Base-by-base conservation (phyloP, 164 flowering plant species). In the Protea cynaroides region DNA sequence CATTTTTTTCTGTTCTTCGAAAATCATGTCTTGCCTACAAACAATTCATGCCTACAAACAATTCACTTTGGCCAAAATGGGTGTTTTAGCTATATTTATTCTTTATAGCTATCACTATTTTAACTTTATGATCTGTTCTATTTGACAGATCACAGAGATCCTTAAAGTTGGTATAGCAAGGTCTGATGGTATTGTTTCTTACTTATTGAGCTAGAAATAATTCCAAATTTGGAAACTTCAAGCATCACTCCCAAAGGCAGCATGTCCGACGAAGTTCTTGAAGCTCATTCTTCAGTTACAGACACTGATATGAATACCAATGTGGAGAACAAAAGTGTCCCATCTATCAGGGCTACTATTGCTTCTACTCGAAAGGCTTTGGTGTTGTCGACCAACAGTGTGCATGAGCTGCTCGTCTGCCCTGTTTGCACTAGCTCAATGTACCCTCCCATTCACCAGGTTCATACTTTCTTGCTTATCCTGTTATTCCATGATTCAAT, bases 391-490 rank as follows among this genome's bases (percentile, higher is more conserved):
- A 77, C 76, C 50, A 82, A 71, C 74, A 83, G 84, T 59, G 90
- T 89, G 59, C 81, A 84, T 69, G 88, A 84, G 72, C 83, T 88
- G 25, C 91, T 88, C 63, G 83, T 80, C 65, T 88, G 95, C 63
- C 85, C 88, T 50, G 86, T 84, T 56, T 86, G 96, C 71, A 76
- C 73, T 62, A 71, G 58, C 71, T 79, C 78, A 58, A 85, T 86
- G 90, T 86, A 83, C 73, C 90, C 90, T 65, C 92, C 92, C 34
- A 83, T 89, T 71, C 84, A 83, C 69, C 92, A 86, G 92, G 92
- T 89, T 67, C 57, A 61, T 65, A 64, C 52, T 61, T 21, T 21
- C 25, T 52, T 1, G 40, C 36, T 4, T 17, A 24, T 17, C 43
- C 13, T 25, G 18, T 25, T 58, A 25, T 25, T 8, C 9, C 46